Evolutionary conservation across 345 rosid species (phyloP).

Genomic region (Reutealis trisperma): DNA sequence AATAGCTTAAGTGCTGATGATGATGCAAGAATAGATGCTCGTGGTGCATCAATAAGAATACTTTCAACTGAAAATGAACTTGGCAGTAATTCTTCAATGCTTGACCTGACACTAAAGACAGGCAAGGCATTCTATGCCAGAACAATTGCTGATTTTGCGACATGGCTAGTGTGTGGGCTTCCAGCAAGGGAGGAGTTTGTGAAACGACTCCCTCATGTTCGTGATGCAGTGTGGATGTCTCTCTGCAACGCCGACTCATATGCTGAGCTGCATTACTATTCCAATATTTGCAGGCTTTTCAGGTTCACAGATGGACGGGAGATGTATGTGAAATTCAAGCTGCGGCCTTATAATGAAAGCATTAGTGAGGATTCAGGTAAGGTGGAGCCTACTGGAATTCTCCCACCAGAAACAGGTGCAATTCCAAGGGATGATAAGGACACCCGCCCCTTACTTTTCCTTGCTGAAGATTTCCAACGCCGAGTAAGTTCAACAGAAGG

Average conservation of each 20-base stretch:
- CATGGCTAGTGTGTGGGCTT: constrained; percentile 73
- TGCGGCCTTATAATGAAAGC: constrained; percentile 47
- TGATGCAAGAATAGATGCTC: constrained; percentile 70
- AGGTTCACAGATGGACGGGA: constrained; percentile 58
- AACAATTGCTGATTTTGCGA: constrained; percentile 59
- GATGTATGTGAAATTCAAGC: constrained; percentile 65
- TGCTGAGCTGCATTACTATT: constrained; percentile 58
- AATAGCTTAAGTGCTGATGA: constrained; percentile 72
- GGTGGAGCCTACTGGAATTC: constrained; percentile 62
- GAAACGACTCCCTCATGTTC: constrained; percentile 53
- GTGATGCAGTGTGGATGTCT: constrained; percentile 66
- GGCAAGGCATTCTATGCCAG: constrained; percentile 70
- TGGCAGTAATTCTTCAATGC: constrained; percentile 31
- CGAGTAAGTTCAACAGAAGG: constrained; percentile 49
- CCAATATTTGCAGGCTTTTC: constrained; percentile 59
- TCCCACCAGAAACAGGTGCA: constrained; percentile 81
- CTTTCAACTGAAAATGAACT: constrained; percentile 30
- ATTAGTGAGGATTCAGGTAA: constrained; percentile 55
- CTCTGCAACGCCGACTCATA: constrained; percentile 50
- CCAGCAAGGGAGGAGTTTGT: constrained; percentile 64
- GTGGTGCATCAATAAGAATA: constrained; percentile 61
- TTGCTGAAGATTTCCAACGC: constrained; percentile 55
- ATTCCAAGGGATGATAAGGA: constrained; percentile 58
- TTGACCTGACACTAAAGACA: constrained; percentile 66
- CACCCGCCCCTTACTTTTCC: constrained; percentile 59